Percentiles rank a stretch among this genome's conserved stretches.
phyloP scores from a whole-genome alignment of 768 basidiomycete species.

The Myochromella boudieri region DNA sequence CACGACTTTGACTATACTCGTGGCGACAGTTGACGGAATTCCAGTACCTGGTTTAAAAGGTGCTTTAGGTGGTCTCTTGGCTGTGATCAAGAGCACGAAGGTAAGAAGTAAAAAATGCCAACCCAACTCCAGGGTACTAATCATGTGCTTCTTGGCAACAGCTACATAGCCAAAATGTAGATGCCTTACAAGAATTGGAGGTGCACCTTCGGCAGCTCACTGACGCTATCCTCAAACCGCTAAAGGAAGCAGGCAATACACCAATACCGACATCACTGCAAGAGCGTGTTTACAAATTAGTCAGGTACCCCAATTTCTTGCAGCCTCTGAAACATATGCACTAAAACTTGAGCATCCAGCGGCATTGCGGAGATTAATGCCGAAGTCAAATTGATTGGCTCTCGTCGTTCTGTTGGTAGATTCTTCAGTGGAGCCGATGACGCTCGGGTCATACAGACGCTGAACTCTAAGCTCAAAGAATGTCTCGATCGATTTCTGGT shows the following conservation, averaged over 20 bases:
- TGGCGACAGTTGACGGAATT: constrained; percentile 9
- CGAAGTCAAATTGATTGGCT: constrained; percentile 1
- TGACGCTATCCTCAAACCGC: constrained; percentile 7
- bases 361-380: constrained; percentile 1
- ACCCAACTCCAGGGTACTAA: background rate
- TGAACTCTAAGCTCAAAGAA: constrained; percentile 6
- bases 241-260: constrained; percentile 7
- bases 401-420: constrained; percentile 4
- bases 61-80: constrained; percentile 8
- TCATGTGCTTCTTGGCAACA: background rate
- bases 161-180: constrained; percentile 9
- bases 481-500: constrained; percentile 10
- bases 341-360: too few relatives aligned
- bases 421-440: constrained; percentile 9
- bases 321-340: too few relatives aligned
- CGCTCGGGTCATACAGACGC: constrained; percentile 4
- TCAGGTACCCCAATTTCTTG: constrained; percentile 4
- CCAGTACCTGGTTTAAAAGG: constrained; percentile 10
- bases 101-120: background rate
- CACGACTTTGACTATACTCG: constrained; percentile 8
- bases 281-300: constrained; percentile 2
- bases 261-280: constrained; percentile 5
- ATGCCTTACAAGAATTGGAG: constrained; percentile 10
- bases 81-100: constrained; percentile 8
- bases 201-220: constrained; percentile 4